These are phyloP conservation scores for Globisporangium solare DNA, from an alignment of 352 stramenopile species.

Conservation along the genomic window DNA sequence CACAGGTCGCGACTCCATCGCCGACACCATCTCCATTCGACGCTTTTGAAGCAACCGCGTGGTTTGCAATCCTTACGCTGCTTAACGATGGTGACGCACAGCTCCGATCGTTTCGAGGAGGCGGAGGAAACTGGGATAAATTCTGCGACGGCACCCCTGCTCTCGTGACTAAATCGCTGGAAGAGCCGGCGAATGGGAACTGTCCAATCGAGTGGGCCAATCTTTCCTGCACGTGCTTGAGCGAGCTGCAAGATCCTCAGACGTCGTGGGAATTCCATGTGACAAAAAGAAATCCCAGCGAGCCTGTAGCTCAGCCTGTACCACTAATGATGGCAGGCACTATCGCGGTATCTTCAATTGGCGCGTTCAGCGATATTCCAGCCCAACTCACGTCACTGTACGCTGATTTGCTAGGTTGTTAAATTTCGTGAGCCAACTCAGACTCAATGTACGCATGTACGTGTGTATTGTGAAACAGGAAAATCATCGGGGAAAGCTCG, in stretches of 20 bases:
- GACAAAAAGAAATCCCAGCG: neutral
- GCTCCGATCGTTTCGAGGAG: constrained; percentile 2
- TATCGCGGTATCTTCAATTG: constrained; percentile 1
- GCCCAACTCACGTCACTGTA: constrained; percentile 1
- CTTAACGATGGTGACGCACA: constrained; percentile 5
- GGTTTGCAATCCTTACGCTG: constrained; percentile 5
- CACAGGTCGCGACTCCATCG: no score
- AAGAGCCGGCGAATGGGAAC: neutral
- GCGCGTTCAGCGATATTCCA: constrained; percentile 3
- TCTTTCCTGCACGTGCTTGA: constrained; percentile 8
- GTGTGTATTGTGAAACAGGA: neutral
- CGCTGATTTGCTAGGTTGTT: neutral
- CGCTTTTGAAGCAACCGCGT: neutral
- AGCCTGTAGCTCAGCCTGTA: neutral
- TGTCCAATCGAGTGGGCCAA: constrained; percentile 2
- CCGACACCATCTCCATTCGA: no score
- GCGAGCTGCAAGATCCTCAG: neutral
- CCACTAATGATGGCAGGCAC: neutral
- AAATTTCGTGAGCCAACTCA: no score
- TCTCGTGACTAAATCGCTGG: constrained; percentile 5
- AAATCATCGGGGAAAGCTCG: constrained; percentile 1
- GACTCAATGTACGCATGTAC: neutral
- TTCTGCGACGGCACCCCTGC: constrained; percentile 4
- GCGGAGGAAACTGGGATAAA: neutral
- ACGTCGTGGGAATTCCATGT: constrained; percentile 2